phyloP scores from a whole-genome alignment of 1,284 basidiomycete genomes.

The Rhodotorula sp. region DNA sequence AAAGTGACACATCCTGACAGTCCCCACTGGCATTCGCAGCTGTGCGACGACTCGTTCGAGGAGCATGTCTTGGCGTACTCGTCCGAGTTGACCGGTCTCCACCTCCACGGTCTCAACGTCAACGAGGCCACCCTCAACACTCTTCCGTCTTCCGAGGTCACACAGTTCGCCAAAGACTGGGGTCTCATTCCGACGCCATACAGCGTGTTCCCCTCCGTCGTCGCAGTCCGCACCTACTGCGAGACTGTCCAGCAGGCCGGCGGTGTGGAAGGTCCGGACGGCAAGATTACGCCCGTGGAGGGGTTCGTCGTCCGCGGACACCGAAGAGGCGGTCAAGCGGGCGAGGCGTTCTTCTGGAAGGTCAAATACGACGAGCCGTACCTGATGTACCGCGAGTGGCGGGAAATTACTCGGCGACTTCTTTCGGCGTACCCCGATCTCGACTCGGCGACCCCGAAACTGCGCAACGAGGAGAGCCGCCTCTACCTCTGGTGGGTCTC shows the following conservation, averaged over 20 bases:
- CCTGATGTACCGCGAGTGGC: conserved; percentile 97
- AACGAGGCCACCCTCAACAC: conserved; percentile 73
- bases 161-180: conserved; percentile 80
- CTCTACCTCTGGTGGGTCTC: conserved; percentile 60
- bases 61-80: conserved; percentile 91
- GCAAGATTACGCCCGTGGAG: conserved; percentile 74
- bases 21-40: conserved; percentile 53
- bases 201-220: conserved; percentile 60
- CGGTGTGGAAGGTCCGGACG: conserved; percentile 59
- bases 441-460: conserved; percentile 32
- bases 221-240: conserved; percentile 60
- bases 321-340: conserved; percentile 45
- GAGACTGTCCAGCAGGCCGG: conserved; percentile 60
- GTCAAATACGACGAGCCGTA: conserved; percentile 99
- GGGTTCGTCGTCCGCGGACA: conserved; percentile 83
- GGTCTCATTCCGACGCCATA: conserved; percentile 83
- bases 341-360: conserved; percentile 96
- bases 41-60: conserved; percentile 96
- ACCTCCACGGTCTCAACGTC: conserved; percentile 87
- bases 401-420: conserved; percentile 82
- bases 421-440: conserved; percentile 50
- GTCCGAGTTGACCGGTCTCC: conserved; percentile 78
- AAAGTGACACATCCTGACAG: not conserved
- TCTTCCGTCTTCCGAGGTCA: conserved; percentile 64
- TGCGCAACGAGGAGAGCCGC: conserved; percentile 50